Evolutionary conservation across 306 rosid genomes (phyloP).

Genomic region (Trifolium pratense): DNA sequence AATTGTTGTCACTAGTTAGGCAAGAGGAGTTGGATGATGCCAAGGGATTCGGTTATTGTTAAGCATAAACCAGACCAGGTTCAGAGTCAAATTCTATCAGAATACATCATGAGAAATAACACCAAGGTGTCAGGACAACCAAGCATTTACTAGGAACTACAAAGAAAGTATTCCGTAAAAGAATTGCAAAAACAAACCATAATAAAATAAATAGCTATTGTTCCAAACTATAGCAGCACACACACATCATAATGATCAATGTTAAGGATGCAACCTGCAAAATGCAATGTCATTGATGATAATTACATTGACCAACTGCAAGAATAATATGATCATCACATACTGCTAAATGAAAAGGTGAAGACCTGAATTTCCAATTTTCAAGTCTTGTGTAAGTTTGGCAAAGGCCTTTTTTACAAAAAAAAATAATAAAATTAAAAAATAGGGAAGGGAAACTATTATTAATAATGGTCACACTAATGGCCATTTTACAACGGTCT

Average conservation of each 20-base stretch:
- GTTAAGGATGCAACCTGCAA: no score
- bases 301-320: no score
- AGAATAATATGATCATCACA: no score
- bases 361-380: no score
- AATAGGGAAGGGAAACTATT: not conserved
- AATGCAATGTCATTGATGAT: no score
- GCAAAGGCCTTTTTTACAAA: no score
- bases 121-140: not conserved
- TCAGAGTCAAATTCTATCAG: constrained; percentile 2
- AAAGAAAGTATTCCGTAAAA: not conserved
- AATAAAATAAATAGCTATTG: not conserved
- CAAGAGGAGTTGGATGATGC: not conserved
- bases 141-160: not conserved
- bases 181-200: not conserved
- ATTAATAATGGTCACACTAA: not conserved
- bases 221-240: not conserved
- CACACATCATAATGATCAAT: no score
- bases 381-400: no score
- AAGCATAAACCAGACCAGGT: constrained; percentile 7
- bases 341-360: no score
- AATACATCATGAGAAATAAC: constrained; percentile 7
- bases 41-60: not conserved
- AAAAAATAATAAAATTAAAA: no score
- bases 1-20: not conserved
- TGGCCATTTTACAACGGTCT: not conserved